Percentiles rank a stretch among this genome's conserved stretches.
These are phyloP conservation scores for Deakozyma indianensis DNA, from an alignment of 805 yeast genomes.

Conservation along the genomic window DNA sequence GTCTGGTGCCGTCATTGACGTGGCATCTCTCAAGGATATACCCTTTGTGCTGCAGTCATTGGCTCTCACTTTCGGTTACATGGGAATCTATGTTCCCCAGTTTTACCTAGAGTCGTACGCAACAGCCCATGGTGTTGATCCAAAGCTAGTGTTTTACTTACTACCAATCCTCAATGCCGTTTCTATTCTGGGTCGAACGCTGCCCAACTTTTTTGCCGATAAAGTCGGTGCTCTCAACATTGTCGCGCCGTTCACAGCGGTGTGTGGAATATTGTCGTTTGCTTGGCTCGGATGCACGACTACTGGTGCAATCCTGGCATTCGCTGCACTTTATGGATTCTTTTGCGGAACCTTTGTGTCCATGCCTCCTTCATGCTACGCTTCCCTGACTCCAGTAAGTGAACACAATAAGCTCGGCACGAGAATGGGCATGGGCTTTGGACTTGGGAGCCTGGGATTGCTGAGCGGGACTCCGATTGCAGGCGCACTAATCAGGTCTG, in stretches of 20 bases:
- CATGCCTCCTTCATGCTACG: constrained; percentile 18
- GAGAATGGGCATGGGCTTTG: constrained; percentile 48
- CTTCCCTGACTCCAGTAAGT: constrained; percentile 12
- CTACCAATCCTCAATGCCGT: constrained; percentile 20
- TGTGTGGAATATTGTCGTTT: constrained; percentile 6
- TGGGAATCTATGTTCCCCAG: constrained; percentile 22
- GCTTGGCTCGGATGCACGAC: constrained; percentile 12
- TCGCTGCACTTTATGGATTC: constrained; percentile 20
- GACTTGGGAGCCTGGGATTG: constrained; percentile 37
- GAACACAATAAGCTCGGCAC: constrained; percentile 29
- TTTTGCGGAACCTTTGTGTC: constrained; percentile 21
- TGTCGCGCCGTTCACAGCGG: constrained; percentile 15
- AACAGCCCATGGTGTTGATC: constrained; percentile 10
- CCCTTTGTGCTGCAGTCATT: constrained; percentile 10
- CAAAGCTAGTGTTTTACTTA: constrained; percentile 15
- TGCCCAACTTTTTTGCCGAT: constrained; percentile 35
- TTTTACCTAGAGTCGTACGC: constrained; percentile 22
- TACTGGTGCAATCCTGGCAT: constrained; percentile 15
- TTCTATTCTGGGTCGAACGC: constrained; percentile 34
- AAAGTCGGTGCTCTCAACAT: constrained; percentile 32
- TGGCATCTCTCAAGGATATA: constrained; percentile 9
- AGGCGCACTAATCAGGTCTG: constrained; percentile 14
- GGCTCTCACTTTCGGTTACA: constrained; percentile 22
- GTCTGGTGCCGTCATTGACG: constrained; percentile 12
- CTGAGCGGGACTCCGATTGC: constrained; percentile 19